Conservation (phyloP, 2,329 filamentous ascomycete species). For the Helotiales sp. region DNA sequence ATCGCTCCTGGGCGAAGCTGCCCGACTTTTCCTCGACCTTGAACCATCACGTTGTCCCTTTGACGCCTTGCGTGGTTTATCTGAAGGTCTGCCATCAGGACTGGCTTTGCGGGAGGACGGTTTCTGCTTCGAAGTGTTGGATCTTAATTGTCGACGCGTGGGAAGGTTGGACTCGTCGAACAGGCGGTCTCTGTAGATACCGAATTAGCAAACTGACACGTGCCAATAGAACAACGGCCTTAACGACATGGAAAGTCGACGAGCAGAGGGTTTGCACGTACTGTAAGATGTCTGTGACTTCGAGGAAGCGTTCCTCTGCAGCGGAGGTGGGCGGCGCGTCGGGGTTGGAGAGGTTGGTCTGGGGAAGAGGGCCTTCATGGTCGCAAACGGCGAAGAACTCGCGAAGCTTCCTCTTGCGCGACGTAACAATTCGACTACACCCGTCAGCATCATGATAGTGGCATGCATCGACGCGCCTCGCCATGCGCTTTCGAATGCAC, state of each 20-base stretch:
- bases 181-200: constrained; percentile 49
- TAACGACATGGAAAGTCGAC: constrained; percentile 24
- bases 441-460: constrained; percentile 39
- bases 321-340: constrained; percentile 59
- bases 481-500: constrained; percentile 34
- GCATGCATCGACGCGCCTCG: constrained; percentile 34
- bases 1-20: constrained; percentile 35
- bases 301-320: constrained; percentile 61
- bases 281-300: constrained; percentile 63
- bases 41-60: constrained; percentile 37
- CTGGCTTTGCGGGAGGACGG: constrained; percentile 37
- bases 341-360: constrained; percentile 59
- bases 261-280: constrained; percentile 50
- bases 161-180: constrained; percentile 61
- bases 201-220: constrained; percentile 38
- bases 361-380: constrained; percentile 62
- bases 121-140: constrained; percentile 51
- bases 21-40: constrained; percentile 36
- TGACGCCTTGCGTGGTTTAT: constrained; percentile 31
- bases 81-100: constrained; percentile 29
- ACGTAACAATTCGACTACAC: constrained; percentile 72
- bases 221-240: constrained; percentile 26
- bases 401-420: constrained; percentile 89
- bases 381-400: constrained; percentile 85
- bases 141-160: constrained; percentile 51